Base-by-base conservation (phyloP, 805 yeast genomes). In the Myxozyma lipomycoides region DNA sequence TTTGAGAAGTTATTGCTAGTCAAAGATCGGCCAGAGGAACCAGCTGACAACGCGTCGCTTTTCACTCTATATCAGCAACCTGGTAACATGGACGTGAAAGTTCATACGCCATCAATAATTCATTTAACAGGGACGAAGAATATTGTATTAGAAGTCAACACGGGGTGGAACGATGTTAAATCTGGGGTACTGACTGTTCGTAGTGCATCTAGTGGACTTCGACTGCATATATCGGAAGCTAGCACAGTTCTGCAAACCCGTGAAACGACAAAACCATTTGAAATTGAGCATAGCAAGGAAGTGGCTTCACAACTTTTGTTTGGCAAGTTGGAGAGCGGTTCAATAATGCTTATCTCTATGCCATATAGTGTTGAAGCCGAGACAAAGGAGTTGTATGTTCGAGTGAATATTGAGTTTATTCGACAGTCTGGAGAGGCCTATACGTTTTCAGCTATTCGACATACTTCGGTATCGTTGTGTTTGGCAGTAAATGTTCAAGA, bases 401-500 rank as follows among this genome's bases (percentile, higher is more conserved):
- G 58, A 12, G 48, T 68, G 4, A 53, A 51, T 3, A 60, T 63
- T 18, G 54, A 51, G 38, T 26, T 64, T 46, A 17, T 15, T 21
- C 7, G 19, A 35, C 6, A 17, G 15, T 35, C 38, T 35, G 38
- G 38, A 17, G 59, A 52, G 51, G 58, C 26, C 55, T 61, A 44
- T 58, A 63, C 44, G 18, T 63, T 43, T 56, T 45, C 56, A 4
- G 54, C 40, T 5, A 17, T 48, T 4, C 50, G 49, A 9, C 45
- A 41, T 22, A 40, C 45, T n/a, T 44, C 56, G 10, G 42, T 53
- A 17, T 67, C 78, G 0, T 69, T 86, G 35, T 72, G 78, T 3
- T 69, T 86, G 5, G 82, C 88, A 0, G 93, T 86, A 0, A 81
- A 87, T 2, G 95, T 86, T 1, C 91, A 85, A 61, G 95, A 87